Conservation (phyloP, 2,329 filamentous ascomycete species). For the Fusarium algeriense region DNA sequence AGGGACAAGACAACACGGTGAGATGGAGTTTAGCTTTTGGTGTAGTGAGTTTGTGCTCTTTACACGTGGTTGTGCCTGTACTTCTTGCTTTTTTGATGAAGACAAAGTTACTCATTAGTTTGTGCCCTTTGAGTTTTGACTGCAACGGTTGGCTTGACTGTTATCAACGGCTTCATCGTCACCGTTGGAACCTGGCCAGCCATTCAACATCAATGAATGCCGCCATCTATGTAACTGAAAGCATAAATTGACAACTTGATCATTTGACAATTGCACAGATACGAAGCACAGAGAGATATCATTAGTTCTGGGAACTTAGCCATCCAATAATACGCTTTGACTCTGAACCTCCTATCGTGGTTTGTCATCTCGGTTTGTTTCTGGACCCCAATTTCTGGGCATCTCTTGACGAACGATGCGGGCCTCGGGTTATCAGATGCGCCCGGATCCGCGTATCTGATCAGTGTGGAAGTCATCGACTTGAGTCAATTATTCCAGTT, state of each 20-base stretch:
- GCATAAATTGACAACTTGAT: neutral
- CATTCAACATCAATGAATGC: neutral
- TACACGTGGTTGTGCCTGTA: conserved; percentile 30
- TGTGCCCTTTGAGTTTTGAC: neutral
- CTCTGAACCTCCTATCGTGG: neutral
- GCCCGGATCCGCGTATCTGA: neutral
- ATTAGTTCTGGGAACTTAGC: neutral
- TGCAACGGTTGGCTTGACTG: neutral
- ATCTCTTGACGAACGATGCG: neutral
- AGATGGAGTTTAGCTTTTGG: conserved; percentile 15
- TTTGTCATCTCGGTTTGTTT: conserved; percentile 1
- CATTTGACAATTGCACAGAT: too few species aligned
- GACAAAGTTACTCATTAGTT: conserved; percentile 4
- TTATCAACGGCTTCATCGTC: neutral
- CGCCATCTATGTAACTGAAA: neutral
- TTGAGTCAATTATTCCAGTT: conserved; percentile 1
- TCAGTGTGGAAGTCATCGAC: neutral
- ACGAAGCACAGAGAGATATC: neutral
- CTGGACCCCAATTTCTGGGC: neutral
- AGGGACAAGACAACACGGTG: neutral
- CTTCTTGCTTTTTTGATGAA: conserved; percentile 8
- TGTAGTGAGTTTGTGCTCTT: conserved; percentile 16
- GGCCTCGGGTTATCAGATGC: neutral
- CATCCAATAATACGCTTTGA: neutral
- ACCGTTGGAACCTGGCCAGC: neutral